Conservation (phyloP, 2,329 filamentous ascomycete genomes). For the Ophiocordyceps camponoti-leonardi region DNA sequence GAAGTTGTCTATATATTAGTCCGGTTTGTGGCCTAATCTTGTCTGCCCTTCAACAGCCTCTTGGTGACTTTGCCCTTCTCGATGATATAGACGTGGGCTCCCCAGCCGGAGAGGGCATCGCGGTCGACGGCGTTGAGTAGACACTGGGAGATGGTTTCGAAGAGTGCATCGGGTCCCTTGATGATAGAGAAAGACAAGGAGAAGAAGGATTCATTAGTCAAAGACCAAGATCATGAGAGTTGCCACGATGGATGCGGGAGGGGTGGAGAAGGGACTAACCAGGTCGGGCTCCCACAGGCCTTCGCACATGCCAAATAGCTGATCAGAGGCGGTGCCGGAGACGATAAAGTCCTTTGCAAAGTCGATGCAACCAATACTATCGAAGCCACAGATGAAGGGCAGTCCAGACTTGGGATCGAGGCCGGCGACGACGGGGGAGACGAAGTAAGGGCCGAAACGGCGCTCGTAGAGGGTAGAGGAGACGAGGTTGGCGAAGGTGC, state of each 20-base stretch:
- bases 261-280: slow-evolving; percentile 34
- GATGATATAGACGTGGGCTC: slow-evolving; percentile 97
- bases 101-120: slow-evolving; percentile 94
- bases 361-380: slow-evolving; percentile 98
- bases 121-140: slow-evolving; percentile 90
- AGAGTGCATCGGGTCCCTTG: slow-evolving; percentile 79
- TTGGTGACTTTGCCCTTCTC: slow-evolving; percentile 99
- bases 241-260: too few species aligned
- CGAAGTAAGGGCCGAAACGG: slow-evolving; percentile 92
- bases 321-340: slow-evolving; percentile 85
- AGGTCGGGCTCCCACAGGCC: slow-evolving; percentile 94
- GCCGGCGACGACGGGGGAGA: slow-evolving; percentile 84
- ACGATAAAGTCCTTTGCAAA: slow-evolving; percentile 99
- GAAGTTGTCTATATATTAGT: not conserved
- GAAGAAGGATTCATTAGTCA: not conserved
- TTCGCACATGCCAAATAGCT: slow-evolving; percentile 98
- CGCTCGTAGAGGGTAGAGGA: slow-evolving; percentile 82
- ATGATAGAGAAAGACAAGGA: not conserved
- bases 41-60: slow-evolving; percentile 91
- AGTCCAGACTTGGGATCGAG: slow-evolving; percentile 86
- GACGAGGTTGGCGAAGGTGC: slow-evolving; percentile 93
- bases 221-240: not conserved
- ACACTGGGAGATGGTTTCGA: slow-evolving; percentile 95
- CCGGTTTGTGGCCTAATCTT: slow-evolving; percentile 47
- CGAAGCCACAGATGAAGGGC: slow-evolving; percentile 97